Conservation (phyloP, 2,329 filamentous ascomycete species). For the Akanthomyces lecanii region DNA sequence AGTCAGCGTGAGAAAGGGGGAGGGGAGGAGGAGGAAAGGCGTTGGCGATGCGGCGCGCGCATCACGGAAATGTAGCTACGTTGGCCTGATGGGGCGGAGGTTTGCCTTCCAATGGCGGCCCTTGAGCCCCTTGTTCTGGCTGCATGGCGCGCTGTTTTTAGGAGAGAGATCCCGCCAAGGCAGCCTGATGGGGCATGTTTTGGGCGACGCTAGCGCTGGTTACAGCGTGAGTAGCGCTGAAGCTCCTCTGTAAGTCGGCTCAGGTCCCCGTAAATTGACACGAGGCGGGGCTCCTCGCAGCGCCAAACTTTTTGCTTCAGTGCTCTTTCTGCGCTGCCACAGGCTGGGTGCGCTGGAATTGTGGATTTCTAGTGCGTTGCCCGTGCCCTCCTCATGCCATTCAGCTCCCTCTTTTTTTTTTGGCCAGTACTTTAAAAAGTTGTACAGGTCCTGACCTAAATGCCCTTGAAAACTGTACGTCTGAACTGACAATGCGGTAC, state of each 20-base stretch:
- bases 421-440: too few species aligned
- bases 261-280: neutral
- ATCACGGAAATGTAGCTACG: conserved; percentile 34
- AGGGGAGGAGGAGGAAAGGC: conserved; percentile 19
- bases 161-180: neutral
- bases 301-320: neutral
- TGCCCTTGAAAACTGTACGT: neutral
- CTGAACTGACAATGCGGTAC: neutral
- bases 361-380: neutral
- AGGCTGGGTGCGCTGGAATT: too few species aligned
- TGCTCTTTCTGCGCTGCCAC: neutral
- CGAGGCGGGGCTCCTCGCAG: conserved; percentile 2
- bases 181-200: neutral
- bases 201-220: neutral
- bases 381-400: conserved; percentile 8
- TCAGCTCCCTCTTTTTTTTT: neutral
- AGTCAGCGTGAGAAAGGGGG: conserved; percentile 13
- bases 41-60: conserved; percentile 21
- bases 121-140: neutral
- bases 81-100: conserved; percentile 31
- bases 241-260: neutral
- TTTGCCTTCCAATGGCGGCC: conserved; percentile 4
- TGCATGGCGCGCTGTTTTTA: neutral
- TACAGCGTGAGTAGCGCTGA: conserved; percentile 9
- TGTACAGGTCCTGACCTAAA: too few species aligned